Evolutionary conservation across 371 early-diverging fungal species (phyloP), one percentile per base, ranked within the genome.

Genomic region (Paramicrosporidium saccamoebae): DNA sequence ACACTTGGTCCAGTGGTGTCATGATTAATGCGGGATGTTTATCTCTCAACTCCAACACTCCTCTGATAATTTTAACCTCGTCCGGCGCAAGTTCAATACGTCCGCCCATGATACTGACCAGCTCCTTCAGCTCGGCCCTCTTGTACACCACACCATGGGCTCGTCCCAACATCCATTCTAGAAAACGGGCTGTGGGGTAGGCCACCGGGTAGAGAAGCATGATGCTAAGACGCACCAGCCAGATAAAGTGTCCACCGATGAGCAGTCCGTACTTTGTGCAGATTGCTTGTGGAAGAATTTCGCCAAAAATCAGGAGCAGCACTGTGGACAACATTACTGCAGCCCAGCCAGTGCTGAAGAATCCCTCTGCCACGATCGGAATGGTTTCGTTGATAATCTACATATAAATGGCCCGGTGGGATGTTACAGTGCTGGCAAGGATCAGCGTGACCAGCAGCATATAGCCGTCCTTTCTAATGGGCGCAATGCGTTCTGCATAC

Each of bases 311-410:
- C 19, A 82, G 69, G 30, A 88, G 66, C 18, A 75, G 36, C 0
- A 51, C 62, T 1, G 78, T 79, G 1, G 84, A 84, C 4, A 63
- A 52, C 3, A 82, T 37, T 22, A 90, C 59, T 2, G 92, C 92
- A 24, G 60, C 52, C 22, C 74, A 61, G 14, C 66, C 64, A 22
- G 69, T 68, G 18, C 62, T 63, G 5, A 63, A 39, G 1, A 71
- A 47, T 5, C 48, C 48, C 30, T 79, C 69, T 23, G 77, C 46
- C 27, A 90, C 52, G 19, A 88, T 72, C 2, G 92, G 92, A 21
- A 90, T 41, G 0, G 86, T 69, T 39, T 84, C 82, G 42, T 86
- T 86, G 20, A 82, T 55, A 10, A 90, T n/a, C n/a, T n/a, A n/a
- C n/a, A n/a, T n/a, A n/a, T n/a, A n/a, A n/a, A n/a, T n/a, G n/a